Base-by-base conservation (phyloP, 371 early-diverging fungal species). In the Lichtheimia ornata region DNA sequence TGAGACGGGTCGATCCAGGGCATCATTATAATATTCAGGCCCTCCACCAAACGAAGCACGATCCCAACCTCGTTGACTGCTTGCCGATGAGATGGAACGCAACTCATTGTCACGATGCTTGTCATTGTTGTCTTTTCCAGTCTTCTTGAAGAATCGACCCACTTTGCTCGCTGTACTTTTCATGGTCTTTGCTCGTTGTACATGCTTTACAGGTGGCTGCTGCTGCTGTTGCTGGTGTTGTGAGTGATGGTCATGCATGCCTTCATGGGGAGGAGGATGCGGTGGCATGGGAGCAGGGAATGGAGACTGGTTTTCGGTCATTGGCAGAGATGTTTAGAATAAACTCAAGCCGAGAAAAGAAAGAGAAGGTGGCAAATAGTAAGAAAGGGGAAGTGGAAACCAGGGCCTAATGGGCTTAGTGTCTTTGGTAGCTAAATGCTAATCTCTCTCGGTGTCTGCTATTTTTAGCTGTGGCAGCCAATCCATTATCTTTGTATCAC, bases 131-230 rank as follows among this genome's bases (percentile, higher is more conserved):
- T 66, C 53, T 28, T 58, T 49, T 12, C 50, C 42, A 9, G 58
- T 49, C 43, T 65, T 65, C 20, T 59, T 65, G 18, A 67, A 67
- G n/a, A 67, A 54, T 0, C 67, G 58, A 2, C 67, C 60, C 57
- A 67, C 40, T 42, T 67, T 67, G 27, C 56, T 62, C 15, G 59
- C 62, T 42, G 58, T 66, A 35, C 27, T 62, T 27, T 58, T 63
- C 24, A 67, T 52, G 2, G 67, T 67, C 51, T 67, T 67, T 28
- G 67, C 59, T 28, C 67, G 59, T 45, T 63, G 63, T 24, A 67
- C 35, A 5, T 62, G 51, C 51, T 53, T 56, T 43, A 56, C 43
- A 3, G 66, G 62, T 9, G 40, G 63, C 9, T 41, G 41, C 28
- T 59, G 58, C 9, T 22, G 63, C 9, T 41, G 41, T 20, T 22